Percentiles rank a stretch among this genome's conserved stretches.
These are phyloP conservation scores for Kokia cookei DNA, from an alignment of 441 rosid species.

Conservation along the genomic window DNA sequence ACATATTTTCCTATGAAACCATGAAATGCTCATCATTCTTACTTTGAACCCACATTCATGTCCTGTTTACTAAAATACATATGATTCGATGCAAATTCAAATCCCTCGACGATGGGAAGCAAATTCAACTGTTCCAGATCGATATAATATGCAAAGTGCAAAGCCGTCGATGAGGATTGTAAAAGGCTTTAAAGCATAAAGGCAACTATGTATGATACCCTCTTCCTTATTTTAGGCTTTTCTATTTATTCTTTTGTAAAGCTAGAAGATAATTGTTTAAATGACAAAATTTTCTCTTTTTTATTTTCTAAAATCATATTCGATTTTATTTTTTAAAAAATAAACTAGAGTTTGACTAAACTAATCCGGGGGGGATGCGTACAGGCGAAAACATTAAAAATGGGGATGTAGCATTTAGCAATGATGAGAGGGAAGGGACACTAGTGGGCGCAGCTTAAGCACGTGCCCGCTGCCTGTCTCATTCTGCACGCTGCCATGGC, in stretches of 20 bases:
- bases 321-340: too few species aligned
- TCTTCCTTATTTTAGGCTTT: constrained; percentile 7
- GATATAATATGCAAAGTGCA: not conserved
- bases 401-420: constrained; percentile 7
- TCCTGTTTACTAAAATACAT: too few species aligned
- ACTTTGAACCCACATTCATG: too few species aligned
- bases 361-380: constrained; percentile 15
- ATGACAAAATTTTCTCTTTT: not conserved
- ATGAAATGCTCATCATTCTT: constrained; percentile 9
- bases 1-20: not conserved
- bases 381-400: constrained; percentile 10
- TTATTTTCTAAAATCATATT: too few species aligned
- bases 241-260: not conserved
- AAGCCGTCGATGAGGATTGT: constrained; percentile 6
- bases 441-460: constrained; percentile 68
- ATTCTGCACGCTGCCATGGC: constrained; percentile 42
- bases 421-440: constrained; percentile 33
- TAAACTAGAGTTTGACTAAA: constrained; percentile 35
- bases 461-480: constrained; percentile 57
- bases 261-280: not conserved
- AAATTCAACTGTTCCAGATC: too few species aligned
- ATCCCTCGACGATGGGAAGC: too few species aligned
- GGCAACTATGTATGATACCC: constrained; percentile 12
- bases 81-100: too few species aligned
- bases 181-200: constrained; percentile 4